A percentile compares a stretch with the other conserved stretches of the same genome.
Conservation (phyloP, 306 rosid genomes). For the Begonia fuchsioides region DNA sequence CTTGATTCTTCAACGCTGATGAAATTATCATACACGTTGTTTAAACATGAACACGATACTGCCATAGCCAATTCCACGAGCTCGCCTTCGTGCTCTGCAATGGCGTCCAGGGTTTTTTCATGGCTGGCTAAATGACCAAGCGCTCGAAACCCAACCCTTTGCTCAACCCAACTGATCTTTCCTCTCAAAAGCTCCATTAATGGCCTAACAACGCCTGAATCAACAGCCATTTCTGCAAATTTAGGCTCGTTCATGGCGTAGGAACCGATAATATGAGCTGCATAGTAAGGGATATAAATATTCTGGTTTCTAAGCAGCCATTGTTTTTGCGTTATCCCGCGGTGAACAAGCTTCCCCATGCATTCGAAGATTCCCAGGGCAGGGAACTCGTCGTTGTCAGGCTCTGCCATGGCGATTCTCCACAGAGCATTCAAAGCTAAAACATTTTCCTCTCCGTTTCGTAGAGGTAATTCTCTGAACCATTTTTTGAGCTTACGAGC, state of each 20-base stretch:
- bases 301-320: constrained; percentile 49
- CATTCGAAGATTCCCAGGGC: constrained; percentile 49
- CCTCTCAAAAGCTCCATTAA: constrained; percentile 43
- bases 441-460: constrained; percentile 31
- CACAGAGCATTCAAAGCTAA: constrained; percentile 37
- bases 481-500: constrained; percentile 17
- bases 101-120: constrained; percentile 29
- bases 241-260: constrained; percentile 35
- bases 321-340: constrained; percentile 21
- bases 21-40: constrained; percentile 33
- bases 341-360: constrained; percentile 42
- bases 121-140: constrained; percentile 48
- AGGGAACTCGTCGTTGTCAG: constrained; percentile 46
- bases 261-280: constrained; percentile 64
- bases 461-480: constrained; percentile 39
- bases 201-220: constrained; percentile 36
- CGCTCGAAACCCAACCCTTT: constrained; percentile 57
- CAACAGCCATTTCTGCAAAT: constrained; percentile 30
- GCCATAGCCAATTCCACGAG: constrained; percentile 26
- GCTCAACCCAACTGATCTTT: constrained; percentile 57
- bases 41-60: constrained; percentile 24
- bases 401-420: constrained; percentile 45
- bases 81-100: constrained; percentile 24
- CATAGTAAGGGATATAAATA: constrained; percentile 51
- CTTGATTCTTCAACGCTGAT: constrained; percentile 15